phyloP scores from a whole-genome alignment of 2,329 filamentous ascomycete genomes.

The Cercospora sesami region DNA sequence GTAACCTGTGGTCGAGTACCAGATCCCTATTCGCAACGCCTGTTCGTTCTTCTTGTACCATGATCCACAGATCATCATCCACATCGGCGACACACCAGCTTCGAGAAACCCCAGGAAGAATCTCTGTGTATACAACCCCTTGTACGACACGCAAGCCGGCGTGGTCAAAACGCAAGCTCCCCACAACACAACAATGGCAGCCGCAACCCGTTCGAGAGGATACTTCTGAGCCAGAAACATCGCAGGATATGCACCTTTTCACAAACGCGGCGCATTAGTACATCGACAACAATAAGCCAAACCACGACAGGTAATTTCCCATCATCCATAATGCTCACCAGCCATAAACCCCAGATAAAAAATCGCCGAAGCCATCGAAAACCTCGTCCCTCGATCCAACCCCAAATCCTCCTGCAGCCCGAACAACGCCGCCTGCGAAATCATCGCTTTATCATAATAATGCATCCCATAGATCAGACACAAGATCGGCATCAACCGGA shows the following conservation, averaged over 20 bases:
- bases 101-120: slow-evolving; percentile 61
- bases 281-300: too few relatives aligned
- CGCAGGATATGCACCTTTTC: slow-evolving; percentile 45
- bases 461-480: slow-evolving; percentile 51
- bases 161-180: slow-evolving; percentile 43
- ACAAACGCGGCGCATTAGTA: background rate
- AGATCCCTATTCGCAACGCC: slow-evolving; percentile 30
- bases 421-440: slow-evolving; percentile 54
- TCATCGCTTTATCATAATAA: slow-evolving; percentile 56
- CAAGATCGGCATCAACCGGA: slow-evolving; percentile 49
- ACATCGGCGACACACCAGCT: slow-evolving; percentile 42
- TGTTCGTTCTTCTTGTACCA: slow-evolving; percentile 36
- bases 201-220: slow-evolving; percentile 50
- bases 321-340: slow-evolving; percentile 31
- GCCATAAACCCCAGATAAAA: slow-evolving; percentile 55
- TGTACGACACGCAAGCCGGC: slow-evolving; percentile 42
- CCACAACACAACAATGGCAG: slow-evolving; percentile 42
- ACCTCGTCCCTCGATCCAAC: slow-evolving; percentile 46
- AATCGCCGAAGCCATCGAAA: slow-evolving; percentile 49
- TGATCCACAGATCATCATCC: slow-evolving; percentile 20
- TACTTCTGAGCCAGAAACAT: slow-evolving; percentile 48
- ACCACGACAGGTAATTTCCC: too few relatives aligned
- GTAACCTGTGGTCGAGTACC: slow-evolving; percentile 46
- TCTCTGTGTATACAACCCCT: slow-evolving; percentile 47
- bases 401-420: slow-evolving; percentile 46